Conservation (phyloP, 2,329 filamentous ascomycete species). For the Talaromyces rugulosus region DNA sequence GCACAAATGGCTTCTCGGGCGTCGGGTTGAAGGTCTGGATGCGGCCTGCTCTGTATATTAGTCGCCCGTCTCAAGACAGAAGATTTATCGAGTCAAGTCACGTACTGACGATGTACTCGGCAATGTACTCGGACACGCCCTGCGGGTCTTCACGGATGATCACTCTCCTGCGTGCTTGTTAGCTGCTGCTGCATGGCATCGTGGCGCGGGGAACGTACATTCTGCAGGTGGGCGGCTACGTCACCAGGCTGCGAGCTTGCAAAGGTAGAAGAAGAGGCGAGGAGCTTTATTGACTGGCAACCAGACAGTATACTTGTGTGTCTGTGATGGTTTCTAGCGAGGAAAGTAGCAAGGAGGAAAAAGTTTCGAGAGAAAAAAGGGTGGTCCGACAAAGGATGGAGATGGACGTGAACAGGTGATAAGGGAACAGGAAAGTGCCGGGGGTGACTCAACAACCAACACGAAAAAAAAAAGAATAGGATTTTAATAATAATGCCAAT, state of each 20-base stretch:
- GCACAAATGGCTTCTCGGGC: constrained; percentile 68
- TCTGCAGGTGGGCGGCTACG: constrained; percentile 10
- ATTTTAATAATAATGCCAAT: not conserved
- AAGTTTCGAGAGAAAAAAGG: not conserved
- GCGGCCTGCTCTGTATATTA: constrained; percentile 51
- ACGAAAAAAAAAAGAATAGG: not conserved
- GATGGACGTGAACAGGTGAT: not conserved
- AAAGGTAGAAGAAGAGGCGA: not conserved
- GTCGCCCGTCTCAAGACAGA: not conserved
- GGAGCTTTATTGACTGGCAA: not conserved
- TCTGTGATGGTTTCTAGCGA: not conserved
- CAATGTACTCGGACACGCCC: constrained; percentile 69
- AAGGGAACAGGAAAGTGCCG: not conserved
- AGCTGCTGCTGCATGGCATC: not conserved
- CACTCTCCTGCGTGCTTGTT: constrained; percentile 61
- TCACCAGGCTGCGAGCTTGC: constrained; percentile 5
- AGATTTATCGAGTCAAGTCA: constrained; percentile 5
- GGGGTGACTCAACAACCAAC: not conserved
- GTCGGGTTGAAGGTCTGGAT: constrained; percentile 75
- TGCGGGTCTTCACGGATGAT: constrained; percentile 72
- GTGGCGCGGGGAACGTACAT: constrained; percentile 9
- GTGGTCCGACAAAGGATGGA: not conserved
- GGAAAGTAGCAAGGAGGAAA: not conserved
- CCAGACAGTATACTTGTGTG: not conserved
- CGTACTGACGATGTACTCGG: constrained; percentile 72